Evolutionary conservation across 176 grass and related monocot species (phyloP).

Genomic region (Oryza nivara): DNA sequence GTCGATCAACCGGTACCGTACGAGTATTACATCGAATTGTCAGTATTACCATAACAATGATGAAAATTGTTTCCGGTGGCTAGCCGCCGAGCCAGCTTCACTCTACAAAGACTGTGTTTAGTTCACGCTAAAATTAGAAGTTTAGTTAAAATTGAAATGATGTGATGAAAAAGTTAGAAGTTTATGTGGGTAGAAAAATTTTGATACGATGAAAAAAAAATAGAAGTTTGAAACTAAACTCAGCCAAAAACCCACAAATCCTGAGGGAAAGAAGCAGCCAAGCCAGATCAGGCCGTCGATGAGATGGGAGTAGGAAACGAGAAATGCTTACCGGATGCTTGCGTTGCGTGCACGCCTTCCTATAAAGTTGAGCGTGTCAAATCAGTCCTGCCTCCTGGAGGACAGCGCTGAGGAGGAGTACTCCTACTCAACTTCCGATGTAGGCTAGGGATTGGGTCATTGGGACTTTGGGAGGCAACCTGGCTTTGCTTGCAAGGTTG

Average conservation of each 20-base stretch:
- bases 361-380: neutral
- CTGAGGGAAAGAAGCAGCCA: neutral
- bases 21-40: neutral
- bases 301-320: neutral
- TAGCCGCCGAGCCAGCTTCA: neutral
- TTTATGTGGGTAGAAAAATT: too few relatives aligned
- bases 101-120: neutral
- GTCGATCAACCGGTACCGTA: neutral
- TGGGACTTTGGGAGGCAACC: conserved; percentile 6
- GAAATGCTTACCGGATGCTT: neutral
- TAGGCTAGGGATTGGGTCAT: too few relatives aligned
- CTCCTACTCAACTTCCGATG: neutral
- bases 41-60: too few relatives aligned
- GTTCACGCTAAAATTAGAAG: too few relatives aligned
- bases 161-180: too few relatives aligned
- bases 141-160: too few relatives aligned
- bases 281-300: neutral
- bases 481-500: conserved; percentile 9
- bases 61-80: neutral
- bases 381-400: neutral
- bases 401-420: neutral
- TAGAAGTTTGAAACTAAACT: too few relatives aligned
- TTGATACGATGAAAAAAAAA: too few relatives aligned
- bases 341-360: conserved; percentile 4
- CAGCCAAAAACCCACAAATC: neutral